Base-by-base conservation (phyloP, 108 stramenopile species). In the Epithemia pelagica region DNA sequence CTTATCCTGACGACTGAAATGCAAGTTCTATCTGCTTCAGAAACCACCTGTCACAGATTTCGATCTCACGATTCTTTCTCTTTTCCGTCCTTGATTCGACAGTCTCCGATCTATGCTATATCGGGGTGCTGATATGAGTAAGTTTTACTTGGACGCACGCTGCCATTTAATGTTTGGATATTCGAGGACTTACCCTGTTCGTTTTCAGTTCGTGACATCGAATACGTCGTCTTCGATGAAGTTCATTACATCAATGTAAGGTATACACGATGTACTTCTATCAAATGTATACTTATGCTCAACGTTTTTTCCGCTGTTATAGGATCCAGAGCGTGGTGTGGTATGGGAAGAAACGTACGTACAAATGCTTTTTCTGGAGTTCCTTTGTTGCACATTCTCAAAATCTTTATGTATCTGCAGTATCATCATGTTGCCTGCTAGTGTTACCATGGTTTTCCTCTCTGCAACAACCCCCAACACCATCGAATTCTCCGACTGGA, bases 391-490 rank as follows among this genome's bases (percentile, higher is more conserved):
- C 37, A 10, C 10, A 46, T 46, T 46, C 37, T 46, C 37, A 10
- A 46, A 46, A 46, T 46, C 37, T 46, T 46, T 5, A 10, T 10
- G 37, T 46, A 97, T 99, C 70, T 46, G 37, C 15, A 46, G 37
- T 46, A 97, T 99, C 70, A 97, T 99, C 60, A 94, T 97, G 95
- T 82, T 99, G 7, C 96, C 96, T 10, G 71, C 85, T 8, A 83
- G 94, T 68, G 93, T 97, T 27, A 91, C 88, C 58, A 61, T 98
- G 61, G 87, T 99, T 28, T 97, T 98, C 75, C 76, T 99, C 26
- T 94, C 93, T 23, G 99, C 99, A 3, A 99, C 99, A 25, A 95
- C 96, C 20, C 96, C 95, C 30, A 97, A 98, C 71, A 95, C 97
- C 28, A 80, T 92, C 2, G 96, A 97, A 71, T 98, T 70, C 28